Conservation (phyloP, 148 eudicot genomes). For the Bassia scoparia region DNA sequence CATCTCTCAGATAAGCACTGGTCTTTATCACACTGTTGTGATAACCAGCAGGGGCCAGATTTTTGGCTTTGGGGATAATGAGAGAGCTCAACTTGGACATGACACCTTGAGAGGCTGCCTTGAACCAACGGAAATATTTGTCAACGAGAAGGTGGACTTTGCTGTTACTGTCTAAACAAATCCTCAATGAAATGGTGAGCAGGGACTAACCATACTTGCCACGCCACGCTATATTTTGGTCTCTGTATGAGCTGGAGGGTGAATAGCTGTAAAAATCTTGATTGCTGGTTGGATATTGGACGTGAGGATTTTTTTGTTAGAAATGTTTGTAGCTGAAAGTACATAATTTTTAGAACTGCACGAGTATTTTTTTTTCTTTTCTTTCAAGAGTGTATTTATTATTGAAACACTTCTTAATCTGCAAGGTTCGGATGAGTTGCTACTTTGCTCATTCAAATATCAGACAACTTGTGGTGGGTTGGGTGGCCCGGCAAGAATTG, state of each 20-base stretch:
- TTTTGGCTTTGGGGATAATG: slow-evolving; percentile 92
- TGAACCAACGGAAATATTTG: slow-evolving; percentile 63
- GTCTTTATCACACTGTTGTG: slow-evolving; percentile 82
- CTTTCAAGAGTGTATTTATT: no score
- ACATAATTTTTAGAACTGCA: not conserved
- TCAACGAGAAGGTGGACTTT: slow-evolving; percentile 32
- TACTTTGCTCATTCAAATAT: no score
- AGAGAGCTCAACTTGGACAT: slow-evolving; percentile 88
- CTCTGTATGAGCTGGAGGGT: not conserved
- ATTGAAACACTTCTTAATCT: not conserved
- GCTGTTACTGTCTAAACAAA: slow-evolving; percentile 20
- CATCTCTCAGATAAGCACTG: slow-evolving; percentile 86
- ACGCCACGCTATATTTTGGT: not conserved
- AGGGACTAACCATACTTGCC: not conserved
- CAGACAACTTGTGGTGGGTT: no score
- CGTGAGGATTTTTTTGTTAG: not conserved
- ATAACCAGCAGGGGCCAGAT: slow-evolving; percentile 67
- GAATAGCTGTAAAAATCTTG: not conserved
- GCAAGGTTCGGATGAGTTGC: not conserved
- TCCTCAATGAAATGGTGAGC: not conserved
- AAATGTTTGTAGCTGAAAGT: slow-evolving; percentile 1
- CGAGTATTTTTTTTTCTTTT: no score
- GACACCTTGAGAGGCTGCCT: slow-evolving; percentile 69
- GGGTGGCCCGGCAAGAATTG: no score
- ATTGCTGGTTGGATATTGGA: not conserved